Conservation (phyloP, 805 yeast genomes). For the Monosporozyma servazzii region DNA sequence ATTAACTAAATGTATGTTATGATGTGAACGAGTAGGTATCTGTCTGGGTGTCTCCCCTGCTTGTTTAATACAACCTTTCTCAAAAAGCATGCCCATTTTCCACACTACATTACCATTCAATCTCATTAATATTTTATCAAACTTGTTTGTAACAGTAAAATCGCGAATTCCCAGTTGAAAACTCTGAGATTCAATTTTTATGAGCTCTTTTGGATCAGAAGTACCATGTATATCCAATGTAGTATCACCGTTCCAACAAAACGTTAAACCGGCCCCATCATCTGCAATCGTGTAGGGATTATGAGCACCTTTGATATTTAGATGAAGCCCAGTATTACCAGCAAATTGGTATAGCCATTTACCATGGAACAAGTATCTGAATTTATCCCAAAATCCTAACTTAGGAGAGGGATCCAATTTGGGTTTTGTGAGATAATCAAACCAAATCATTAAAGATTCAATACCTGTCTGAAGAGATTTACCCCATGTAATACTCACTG, state of each 20-base stretch:
- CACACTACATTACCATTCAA: constrained; percentile 64
- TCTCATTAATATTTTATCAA: constrained; percentile 46
- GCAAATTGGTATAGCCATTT: constrained; percentile 38
- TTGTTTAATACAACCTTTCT: constrained; percentile 40
- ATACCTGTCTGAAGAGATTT: constrained; percentile 54
- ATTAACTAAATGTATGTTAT: constrained; percentile 49
- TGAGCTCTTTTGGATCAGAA: constrained; percentile 39
- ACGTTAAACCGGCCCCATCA: constrained; percentile 52
- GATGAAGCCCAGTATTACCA: constrained; percentile 41
- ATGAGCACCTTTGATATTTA: constrained; percentile 52
- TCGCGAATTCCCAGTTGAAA: constrained; percentile 52
- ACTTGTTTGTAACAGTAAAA: constrained; percentile 21
- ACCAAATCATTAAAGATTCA: constrained; percentile 51
- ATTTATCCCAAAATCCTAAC: constrained; percentile 66
- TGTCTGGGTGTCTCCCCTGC: constrained; percentile 37
- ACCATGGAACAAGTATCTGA: constrained; percentile 48
- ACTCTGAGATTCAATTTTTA: constrained; percentile 44
- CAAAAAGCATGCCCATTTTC: constrained; percentile 69
- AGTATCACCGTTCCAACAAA: constrained; percentile 53
- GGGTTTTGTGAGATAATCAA: constrained; percentile 61
- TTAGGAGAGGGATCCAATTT: constrained; percentile 56
- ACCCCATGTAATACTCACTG: constrained; percentile 55
- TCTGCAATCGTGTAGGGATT: constrained; percentile 53
- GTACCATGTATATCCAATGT: constrained; percentile 42
- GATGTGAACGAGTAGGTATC: constrained; percentile 48